Base-by-base conservation (phyloP, 371 early-diverging fungal genomes). In the Apophysomyces sp. region DNA sequence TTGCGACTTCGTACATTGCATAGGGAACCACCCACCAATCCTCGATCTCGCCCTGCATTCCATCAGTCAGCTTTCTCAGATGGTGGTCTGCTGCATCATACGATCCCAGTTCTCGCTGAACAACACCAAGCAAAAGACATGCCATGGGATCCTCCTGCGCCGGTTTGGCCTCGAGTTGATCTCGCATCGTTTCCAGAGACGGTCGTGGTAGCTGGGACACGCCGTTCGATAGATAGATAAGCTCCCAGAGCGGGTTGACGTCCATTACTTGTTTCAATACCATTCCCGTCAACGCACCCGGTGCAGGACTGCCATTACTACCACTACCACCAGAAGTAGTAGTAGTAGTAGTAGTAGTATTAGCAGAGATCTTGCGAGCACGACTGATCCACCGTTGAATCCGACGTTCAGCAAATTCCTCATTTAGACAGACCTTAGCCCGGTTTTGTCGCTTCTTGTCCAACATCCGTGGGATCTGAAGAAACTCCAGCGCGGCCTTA, bases 41-140 rank as follows among this genome's bases (percentile, higher is more conserved):
- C 41, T 74, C 75, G 52, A 16, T 27, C 13, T 34, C 16, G 31
- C 61, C 32, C 39, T 40, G 57, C 11, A 39, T 55, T 34, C 32
- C 36, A 11, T 57, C 61, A 15, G 66, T 40, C n/a, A 61, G 41
- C 12, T 41, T 28, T 18, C 55, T 24, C 18, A 79, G 58, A 58
- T 65, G 71, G 31, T 60, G 61, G 26, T 73, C 73, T 9, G 77
- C 72, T 9, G 41, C 5, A 2, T 62, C 68, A 52, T 52, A 60
- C 24, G 73, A 66, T 16, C 69, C 76, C 27, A 72, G 52, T 52
- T 81, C 78, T 7, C 78, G 65, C 6, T 66, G 61, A 27, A 73
- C 74, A 0, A 71, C 73, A 7, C 76, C 81, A 15, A 75, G 58
- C 12, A 81, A 58, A 2, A 81, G 53, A 29, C 70, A 65, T 6